These are phyloP conservation scores for Morella rubra DNA, from an alignment of 306 rosid species.

Conservation along the genomic window DNA sequence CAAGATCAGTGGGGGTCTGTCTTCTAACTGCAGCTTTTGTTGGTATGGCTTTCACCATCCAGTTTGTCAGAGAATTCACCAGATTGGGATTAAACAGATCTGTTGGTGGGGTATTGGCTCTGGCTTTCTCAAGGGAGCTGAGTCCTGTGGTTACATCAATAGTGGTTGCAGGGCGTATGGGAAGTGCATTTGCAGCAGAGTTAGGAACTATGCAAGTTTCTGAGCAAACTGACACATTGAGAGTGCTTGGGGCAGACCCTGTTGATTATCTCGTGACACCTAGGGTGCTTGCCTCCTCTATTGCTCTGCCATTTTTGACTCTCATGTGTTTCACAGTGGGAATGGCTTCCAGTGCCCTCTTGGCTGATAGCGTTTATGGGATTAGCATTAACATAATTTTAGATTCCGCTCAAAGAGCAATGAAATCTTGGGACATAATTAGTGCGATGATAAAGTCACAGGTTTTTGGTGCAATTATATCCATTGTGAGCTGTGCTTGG, in stretches of 20 bases:
- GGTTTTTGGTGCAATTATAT: slow-evolving; percentile 88
- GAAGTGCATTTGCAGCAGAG: slow-evolving; percentile 97
- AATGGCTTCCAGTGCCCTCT: slow-evolving; percentile 89
- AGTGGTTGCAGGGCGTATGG: slow-evolving; percentile 91
- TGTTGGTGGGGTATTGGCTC: slow-evolving; percentile 90
- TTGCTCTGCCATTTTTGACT: slow-evolving; percentile 85
- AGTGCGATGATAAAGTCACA: slow-evolving; percentile 94
- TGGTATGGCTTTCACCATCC: slow-evolving; percentile 96
- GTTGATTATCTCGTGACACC: slow-evolving; percentile 95
- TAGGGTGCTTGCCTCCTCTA: slow-evolving; percentile 73
- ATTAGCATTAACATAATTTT: slow-evolving; percentile 84
- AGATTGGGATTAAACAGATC: slow-evolving; percentile 89
- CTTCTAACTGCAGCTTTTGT: slow-evolving; percentile 90
- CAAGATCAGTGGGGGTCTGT: slow-evolving; percentile 87
- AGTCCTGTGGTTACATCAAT: slow-evolving; percentile 94
- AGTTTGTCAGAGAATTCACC: slow-evolving; percentile 91
- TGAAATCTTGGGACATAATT: slow-evolving; percentile 80
- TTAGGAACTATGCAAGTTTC: slow-evolving; percentile 99
- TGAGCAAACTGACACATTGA: slow-evolving; percentile 84
- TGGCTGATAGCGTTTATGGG: slow-evolving; percentile 83
- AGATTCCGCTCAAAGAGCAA: slow-evolving; percentile 88
- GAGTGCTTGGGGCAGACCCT: slow-evolving; percentile 90
- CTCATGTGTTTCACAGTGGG: slow-evolving; percentile 81
- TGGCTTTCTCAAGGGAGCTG: slow-evolving; percentile 95
- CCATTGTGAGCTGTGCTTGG: slow-evolving; percentile 93